Percentiles rank a stretch among this genome's conserved stretches.
Evolutionary conservation across 2,329 filamentous ascomycete species (phyloP).

Genomic region (Fusarium cyanostomum): DNA sequence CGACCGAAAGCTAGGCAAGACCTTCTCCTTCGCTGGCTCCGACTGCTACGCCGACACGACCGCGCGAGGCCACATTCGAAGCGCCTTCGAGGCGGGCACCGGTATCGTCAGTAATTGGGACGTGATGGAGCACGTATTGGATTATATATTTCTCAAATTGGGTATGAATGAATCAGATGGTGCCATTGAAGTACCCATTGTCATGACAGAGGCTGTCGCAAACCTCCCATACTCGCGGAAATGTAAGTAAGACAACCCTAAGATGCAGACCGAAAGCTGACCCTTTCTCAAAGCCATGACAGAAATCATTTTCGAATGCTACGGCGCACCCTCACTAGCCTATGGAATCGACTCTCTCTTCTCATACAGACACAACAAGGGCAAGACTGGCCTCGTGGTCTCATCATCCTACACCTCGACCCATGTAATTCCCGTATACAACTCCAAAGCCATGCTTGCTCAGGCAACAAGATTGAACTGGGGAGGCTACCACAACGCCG

Average conservation of each 20-base stretch:
- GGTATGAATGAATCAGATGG: constrained; percentile 82
- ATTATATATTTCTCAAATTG: constrained; percentile 94
- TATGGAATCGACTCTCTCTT: constrained; percentile 98
- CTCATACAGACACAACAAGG: constrained; percentile 92
- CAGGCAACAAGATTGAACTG: constrained; percentile 93
- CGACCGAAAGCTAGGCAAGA: constrained; percentile 91
- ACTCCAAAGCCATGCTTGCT: constrained; percentile 82
- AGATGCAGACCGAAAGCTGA: constrained; percentile 29
- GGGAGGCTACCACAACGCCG: constrained; percentile 89
- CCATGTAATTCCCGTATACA: constrained; percentile 91
- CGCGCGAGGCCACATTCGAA: constrained; percentile 87
- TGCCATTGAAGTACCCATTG: constrained; percentile 82
- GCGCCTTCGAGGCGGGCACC: constrained; percentile 89
- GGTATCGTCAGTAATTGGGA: constrained; percentile 98
- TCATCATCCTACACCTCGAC: constrained; percentile 94
- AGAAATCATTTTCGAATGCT: constrained; percentile 96
- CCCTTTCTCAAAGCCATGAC: constrained; percentile 77
- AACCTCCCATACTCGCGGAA: constrained; percentile 89
- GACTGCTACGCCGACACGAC: constrained; percentile 97
- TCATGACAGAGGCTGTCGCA: constrained; percentile 95
- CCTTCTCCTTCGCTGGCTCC: constrained; percentile 89
- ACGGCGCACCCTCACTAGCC: constrained; percentile 86
- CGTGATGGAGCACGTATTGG: constrained; percentile 91
- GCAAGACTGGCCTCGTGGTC: constrained; percentile 85
- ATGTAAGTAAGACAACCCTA: constrained; percentile 63